Base-by-base conservation (phyloP, 2,329 filamentous ascomycete species). In the Fusarium caatingaense region DNA sequence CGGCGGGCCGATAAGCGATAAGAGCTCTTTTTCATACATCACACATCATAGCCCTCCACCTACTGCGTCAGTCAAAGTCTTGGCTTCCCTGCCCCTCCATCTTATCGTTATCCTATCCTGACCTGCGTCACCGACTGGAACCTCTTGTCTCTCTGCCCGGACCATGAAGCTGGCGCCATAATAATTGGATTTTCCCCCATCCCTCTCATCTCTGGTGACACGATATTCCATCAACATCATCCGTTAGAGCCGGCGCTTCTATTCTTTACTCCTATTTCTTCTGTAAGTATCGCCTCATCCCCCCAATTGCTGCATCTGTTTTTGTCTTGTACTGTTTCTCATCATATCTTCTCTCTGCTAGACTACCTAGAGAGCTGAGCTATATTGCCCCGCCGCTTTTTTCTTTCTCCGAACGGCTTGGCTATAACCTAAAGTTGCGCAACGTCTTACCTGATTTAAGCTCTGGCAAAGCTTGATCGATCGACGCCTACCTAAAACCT, bases 341-440 rank as follows among this genome's bases (percentile, higher is more conserved):
- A 74, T 78, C 74, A 72, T 74, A 72, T 67, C 64, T 69, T 32
- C 47, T 68, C 37, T 60, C 70, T 66, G 58, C 11, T 60, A 66
- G 63, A 71, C 71, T 70, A 30, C 28, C 11, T 30, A 76, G 61
- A 63, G 63, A 71, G 71, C 71, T 76, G 61, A 63, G 74, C 62
- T 64, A 76, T 25, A 41, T 20, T 78, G 72, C 77, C 78, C 64
- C 60, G 79, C 75, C 72, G 77, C 60, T 66, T 59, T 64, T 64
- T 64, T 64, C 73, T 58, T 66, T 77, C 46, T 68, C 75, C 57
- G 63, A 63, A 47, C 74, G 74, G 41, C 49, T 53, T 53, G 49
- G 49, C 49, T 53, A 53, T 40, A 34, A 27, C 32, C 20, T 53
- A 42, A 53, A 20, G 23, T 42, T 18, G 25, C 49, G 37, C 54